Percentiles rank a stretch among this genome's conserved stretches.
Evolutionary conservation across 768 basidiomycete genomes (phyloP).

Genomic region (Serendipita indica): DNA sequence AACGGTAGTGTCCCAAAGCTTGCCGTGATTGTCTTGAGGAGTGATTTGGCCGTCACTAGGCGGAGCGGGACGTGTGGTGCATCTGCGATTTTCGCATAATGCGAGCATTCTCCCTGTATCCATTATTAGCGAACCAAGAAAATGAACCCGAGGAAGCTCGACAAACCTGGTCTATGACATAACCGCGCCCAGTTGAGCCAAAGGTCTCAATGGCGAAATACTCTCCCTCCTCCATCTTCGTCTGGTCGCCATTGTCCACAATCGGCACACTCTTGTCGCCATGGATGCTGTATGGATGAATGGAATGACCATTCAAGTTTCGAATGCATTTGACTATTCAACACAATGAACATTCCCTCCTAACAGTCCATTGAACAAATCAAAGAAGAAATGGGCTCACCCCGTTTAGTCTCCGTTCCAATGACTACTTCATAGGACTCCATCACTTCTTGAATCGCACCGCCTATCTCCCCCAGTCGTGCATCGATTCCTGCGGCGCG

Average conservation of each 20-base stretch:
- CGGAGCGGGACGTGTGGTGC: conserved; percentile 61
- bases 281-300: conserved; percentile 81
- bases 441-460: conserved; percentile 94
- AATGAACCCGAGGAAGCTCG: not conserved
- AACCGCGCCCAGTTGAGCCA: conserved; percentile 87
- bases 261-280: conserved; percentile 86
- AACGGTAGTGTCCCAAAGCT: conserved; percentile 93
- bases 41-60: conserved; percentile 66
- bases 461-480: conserved; percentile 82
- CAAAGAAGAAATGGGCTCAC: conserved; percentile 26
- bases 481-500: conserved; percentile 93
- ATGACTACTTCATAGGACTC: conserved; percentile 95
- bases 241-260: conserved; percentile 77
- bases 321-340: conserved; percentile 75
- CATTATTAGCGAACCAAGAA: not conserved
- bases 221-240: conserved; percentile 98
- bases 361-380: conserved; percentile 3
- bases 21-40: conserved; percentile 76
- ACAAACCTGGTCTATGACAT: conserved; percentile 65
- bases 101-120: conserved; percentile 75
- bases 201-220: conserved; percentile 99
- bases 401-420: conserved; percentile 66
- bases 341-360: not conserved
- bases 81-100: conserved; percentile 66
- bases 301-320: conserved; percentile 91